Conservation (phyloP, 1,284 basidiomycete genomes). For the Ustilago cynodontis region DNA sequence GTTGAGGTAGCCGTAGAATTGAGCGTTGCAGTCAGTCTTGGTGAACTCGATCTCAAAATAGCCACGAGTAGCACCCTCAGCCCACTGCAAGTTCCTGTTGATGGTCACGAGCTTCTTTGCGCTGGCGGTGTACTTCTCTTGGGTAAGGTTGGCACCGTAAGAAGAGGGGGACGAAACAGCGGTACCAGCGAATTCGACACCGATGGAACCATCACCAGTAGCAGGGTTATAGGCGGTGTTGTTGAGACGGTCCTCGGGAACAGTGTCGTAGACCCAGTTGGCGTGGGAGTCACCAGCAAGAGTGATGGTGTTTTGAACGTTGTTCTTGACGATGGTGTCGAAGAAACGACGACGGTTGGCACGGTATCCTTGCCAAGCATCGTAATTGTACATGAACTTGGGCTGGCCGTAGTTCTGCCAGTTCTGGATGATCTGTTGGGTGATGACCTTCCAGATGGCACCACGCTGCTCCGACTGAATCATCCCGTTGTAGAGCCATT, state of each 20-base stretch:
- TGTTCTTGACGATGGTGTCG: conserved; percentile 73
- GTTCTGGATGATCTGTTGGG: conserved; percentile 70
- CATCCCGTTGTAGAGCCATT: conserved; percentile 75
- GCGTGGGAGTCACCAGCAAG: conserved; percentile 78
- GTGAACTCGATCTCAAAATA: conserved; percentile 72
- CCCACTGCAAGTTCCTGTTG: conserved; percentile 77
- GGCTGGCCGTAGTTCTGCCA: conserved; percentile 38
- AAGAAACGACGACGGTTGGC: conserved; percentile 76
- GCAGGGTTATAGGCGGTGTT: conserved; percentile 73
- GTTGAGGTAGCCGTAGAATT: conserved; percentile 77
- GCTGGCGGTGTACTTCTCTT: conserved; percentile 71
- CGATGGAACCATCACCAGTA: conserved; percentile 75
- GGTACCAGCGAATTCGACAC: conserved; percentile 78
- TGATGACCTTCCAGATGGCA: conserved; percentile 76
- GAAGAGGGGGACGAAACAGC: conserved; percentile 75
- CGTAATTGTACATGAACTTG: conserved; percentile 74
- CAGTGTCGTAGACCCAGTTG: conserved; percentile 66
- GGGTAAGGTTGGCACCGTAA: conserved; percentile 74
- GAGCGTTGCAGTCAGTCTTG: conserved; percentile 72
- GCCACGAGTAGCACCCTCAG: conserved; percentile 77
- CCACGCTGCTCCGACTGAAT: conserved; percentile 72
- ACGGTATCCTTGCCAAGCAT: conserved; percentile 78
- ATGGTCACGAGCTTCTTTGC: conserved; percentile 70
- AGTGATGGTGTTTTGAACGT: conserved; percentile 73
- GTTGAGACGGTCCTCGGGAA: conserved; percentile 52